These are phyloP conservation scores for Oryza meyeriana DNA, from an alignment of 176 grass and related monocot genomes.

Conservation along the genomic window DNA sequence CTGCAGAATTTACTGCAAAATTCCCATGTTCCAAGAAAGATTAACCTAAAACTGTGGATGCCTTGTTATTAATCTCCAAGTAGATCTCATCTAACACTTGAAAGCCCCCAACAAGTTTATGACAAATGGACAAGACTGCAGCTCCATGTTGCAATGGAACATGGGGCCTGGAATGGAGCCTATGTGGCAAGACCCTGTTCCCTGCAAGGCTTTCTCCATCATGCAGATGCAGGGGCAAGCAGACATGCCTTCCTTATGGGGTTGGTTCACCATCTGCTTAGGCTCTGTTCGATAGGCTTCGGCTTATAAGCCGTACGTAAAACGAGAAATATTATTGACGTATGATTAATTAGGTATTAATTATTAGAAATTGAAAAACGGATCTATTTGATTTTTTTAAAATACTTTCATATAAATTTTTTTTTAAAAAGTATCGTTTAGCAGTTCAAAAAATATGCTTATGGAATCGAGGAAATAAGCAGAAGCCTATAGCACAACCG, in stretches of 20 bases:
- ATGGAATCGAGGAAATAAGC: no score
- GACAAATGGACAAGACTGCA: neutral
- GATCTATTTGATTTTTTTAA: no score
- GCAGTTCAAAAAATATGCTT: no score
- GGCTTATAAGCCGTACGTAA: no score
- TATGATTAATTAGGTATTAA: no score
- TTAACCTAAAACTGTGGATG: neutral
- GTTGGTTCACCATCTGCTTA: slow-evolving; percentile 14
- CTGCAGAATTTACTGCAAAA: neutral
- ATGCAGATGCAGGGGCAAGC: slow-evolving; percentile 20
- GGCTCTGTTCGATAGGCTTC: no score
- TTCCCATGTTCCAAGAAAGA: neutral
- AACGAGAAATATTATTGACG: no score
- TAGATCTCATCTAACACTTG: neutral
- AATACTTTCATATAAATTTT: no score
- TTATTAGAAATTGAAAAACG: no score
- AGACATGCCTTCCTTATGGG: slow-evolving; percentile 43
- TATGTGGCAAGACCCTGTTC: neutral
- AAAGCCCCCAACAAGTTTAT: neutral
- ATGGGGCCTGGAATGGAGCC: slow-evolving; percentile 8
- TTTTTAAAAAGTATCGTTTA: no score
- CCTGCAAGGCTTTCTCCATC: slow-evolving; percentile 21
- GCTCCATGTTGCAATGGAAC: neutral
- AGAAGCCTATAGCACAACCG: no score
- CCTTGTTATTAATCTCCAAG: neutral